These are phyloP conservation scores for Yamagishiella unicocca DNA, from an alignment of 139 green algal genomes.

Conservation along the genomic window DNA sequence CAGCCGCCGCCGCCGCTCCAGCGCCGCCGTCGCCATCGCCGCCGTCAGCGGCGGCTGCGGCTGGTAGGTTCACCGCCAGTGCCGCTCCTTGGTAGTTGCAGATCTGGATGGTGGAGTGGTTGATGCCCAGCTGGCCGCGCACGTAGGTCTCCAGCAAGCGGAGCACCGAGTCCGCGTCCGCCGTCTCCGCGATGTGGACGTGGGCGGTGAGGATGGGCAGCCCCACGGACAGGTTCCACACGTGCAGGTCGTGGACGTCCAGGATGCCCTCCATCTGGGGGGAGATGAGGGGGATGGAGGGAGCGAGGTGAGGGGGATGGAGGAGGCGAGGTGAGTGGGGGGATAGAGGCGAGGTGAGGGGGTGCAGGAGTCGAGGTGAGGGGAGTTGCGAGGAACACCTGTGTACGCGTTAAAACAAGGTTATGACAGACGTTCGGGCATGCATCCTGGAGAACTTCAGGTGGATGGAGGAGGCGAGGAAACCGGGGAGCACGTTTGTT, in stretches of 20 bases:
- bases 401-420: too few species aligned
- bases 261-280: conserved; percentile 78
- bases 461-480: too few species aligned
- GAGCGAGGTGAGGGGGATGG: neutral
- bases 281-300: neutral
- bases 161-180: conserved; percentile 49
- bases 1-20: neutral
- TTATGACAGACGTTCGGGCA: too few species aligned
- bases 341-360: neutral
- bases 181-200: conserved; percentile 61
- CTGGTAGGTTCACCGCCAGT: neutral
- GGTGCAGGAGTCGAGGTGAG: neutral
- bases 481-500: too few species aligned
- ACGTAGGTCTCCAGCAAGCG: conserved; percentile 61
- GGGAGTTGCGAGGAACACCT: too few species aligned
- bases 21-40: neutral
- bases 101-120: conserved; percentile 87
- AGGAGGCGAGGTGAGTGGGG: neutral
- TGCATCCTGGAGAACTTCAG: too few species aligned
- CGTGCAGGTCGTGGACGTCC: conserved; percentile 92
- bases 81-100: conserved; percentile 51
- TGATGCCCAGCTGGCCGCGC: conserved; percentile 67
- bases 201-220: conserved; percentile 85
- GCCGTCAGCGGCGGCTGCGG: neutral
- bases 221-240: conserved; percentile 89